Conservation (phyloP, 352 stramenopile species). For the Phytopythium delawarense region DNA sequence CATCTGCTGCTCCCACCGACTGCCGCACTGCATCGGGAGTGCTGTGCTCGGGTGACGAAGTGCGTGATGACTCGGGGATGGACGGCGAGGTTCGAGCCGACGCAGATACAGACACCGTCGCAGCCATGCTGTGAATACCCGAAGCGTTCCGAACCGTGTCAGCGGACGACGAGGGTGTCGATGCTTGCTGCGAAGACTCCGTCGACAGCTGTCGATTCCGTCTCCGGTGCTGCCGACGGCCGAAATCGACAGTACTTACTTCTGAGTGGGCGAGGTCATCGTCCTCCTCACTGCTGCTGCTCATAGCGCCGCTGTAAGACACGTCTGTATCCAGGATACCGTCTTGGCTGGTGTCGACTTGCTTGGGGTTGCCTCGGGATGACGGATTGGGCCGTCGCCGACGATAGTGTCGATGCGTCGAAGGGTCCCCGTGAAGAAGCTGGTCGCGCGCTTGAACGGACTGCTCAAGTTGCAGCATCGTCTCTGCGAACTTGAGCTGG, state of each 20-base stretch:
- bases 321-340: neutral
- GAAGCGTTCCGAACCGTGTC: slow-evolving; percentile 4
- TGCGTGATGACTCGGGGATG: neutral
- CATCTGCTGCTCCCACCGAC: neutral
- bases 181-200: slow-evolving; percentile 3
- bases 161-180: slow-evolving; percentile 3
- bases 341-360: neutral
- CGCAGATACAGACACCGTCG: slow-evolving; percentile 1
- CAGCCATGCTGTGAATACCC: slow-evolving; percentile 1
- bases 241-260: neutral
- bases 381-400: neutral
- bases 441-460: slow-evolving; percentile 57
- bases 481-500: slow-evolving; percentile 68
- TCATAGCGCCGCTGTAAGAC: neutral
- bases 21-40: neutral
- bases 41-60: neutral
- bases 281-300: slow-evolving; percentile 2
- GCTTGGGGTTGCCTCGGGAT: neutral
- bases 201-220: neutral
- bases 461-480: slow-evolving; percentile 65
- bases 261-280: neutral
- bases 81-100: slow-evolving; percentile 4
- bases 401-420: neutral
- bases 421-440: slow-evolving; percentile 24
- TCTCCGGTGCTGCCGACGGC: neutral